These are phyloP conservation scores for Capronia americana DNA, from an alignment of 2,329 filamentous ascomycete genomes.

Conservation along the genomic window DNA sequence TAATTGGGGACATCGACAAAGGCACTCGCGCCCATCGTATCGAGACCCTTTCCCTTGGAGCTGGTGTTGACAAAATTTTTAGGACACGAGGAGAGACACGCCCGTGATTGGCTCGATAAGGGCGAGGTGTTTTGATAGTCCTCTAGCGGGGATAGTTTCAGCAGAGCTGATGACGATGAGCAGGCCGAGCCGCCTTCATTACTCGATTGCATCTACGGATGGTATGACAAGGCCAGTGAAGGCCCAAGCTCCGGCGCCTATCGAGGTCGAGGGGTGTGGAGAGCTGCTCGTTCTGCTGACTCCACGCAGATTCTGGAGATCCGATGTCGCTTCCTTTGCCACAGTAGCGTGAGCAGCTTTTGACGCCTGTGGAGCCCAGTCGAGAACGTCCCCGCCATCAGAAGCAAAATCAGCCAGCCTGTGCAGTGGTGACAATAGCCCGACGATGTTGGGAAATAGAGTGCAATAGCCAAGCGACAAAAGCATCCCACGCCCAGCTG, in stretches of 20 bases:
- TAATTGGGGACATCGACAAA: neutral
- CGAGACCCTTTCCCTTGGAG: slow-evolving; percentile 16
- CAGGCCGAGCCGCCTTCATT: neutral
- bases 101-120: slow-evolving; percentile 36
- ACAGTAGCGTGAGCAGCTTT: neutral
- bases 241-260: neutral
- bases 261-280: neutral
- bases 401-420: slow-evolving; percentile 10
- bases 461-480: neutral
- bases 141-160: slow-evolving; percentile 4
- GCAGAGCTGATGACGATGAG: neutral
- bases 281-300: neutral
- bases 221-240: neutral
- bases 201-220: neutral
- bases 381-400: slow-evolving; percentile 2
- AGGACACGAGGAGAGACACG: slow-evolving; percentile 17
- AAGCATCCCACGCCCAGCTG: slow-evolving; percentile 2
- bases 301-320: slow-evolving; percentile 3
- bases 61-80: slow-evolving; percentile 21
- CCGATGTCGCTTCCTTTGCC: slow-evolving; percentile 32
- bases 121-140: slow-evolving; percentile 12
- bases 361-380: neutral
- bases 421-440: neutral
- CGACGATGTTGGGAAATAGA: neutral
- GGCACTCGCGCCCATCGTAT: slow-evolving; percentile 11